These are phyloP conservation scores for Blastocystis sp. DNA, from an alignment of 352 stramenopile genomes.

Conservation along the genomic window DNA sequence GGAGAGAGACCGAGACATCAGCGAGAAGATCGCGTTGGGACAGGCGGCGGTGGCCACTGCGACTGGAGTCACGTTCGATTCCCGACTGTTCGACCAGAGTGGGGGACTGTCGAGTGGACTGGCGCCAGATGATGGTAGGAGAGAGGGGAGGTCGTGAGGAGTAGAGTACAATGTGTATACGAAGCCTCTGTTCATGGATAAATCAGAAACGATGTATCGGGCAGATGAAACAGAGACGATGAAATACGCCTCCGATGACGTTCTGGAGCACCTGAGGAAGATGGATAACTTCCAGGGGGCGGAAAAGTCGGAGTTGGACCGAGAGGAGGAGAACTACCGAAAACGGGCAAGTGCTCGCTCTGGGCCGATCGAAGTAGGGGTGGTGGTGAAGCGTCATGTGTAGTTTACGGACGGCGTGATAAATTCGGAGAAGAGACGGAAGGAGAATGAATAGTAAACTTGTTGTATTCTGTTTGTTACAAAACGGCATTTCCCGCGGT, in stretches of 20 bases:
- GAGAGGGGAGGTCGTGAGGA: not conserved
- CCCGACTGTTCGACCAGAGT: slow-evolving; percentile 93
- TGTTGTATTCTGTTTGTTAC: not conserved
- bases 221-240: slow-evolving; percentile 64
- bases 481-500: not conserved
- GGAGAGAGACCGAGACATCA: slow-evolving; percentile 90
- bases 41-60: slow-evolving; percentile 75
- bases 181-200: slow-evolving; percentile 84
- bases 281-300: not conserved
- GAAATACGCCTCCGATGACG: slow-evolving; percentile 45
- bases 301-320: not conserved
- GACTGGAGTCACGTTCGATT: slow-evolving; percentile 87
- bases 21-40: slow-evolving; percentile 95
- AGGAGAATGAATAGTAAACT: not conserved
- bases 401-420: slow-evolving; percentile 42
- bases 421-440: not conserved
- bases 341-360: not conserved
- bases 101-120: slow-evolving; percentile 89
- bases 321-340: slow-evolving; percentile 6
- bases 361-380: slow-evolving; percentile 7
- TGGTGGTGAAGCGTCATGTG: not conserved
- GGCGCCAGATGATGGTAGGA: slow-evolving; percentile 81
- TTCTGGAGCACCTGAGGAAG: not conserved
- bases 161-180: slow-evolving; percentile 91
- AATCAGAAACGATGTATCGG: slow-evolving; percentile 74